Conservation (phyloP, 768 basidiomycete genomes). For the Termitomyces heimii region DNA sequence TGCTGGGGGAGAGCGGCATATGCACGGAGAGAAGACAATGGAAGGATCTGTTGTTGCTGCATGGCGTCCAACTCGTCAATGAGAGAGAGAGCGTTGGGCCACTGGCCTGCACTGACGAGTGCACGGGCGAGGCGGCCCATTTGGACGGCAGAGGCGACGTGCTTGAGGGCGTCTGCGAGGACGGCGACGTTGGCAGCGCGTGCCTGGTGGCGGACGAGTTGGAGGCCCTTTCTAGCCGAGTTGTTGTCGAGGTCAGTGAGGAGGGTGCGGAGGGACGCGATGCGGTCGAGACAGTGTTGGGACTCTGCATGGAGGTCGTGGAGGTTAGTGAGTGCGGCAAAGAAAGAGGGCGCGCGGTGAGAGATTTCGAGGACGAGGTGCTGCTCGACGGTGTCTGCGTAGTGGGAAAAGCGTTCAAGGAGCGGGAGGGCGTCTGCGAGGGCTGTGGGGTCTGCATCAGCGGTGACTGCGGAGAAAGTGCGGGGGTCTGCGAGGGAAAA, state of each 20-base stretch:
- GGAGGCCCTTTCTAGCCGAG: slow-evolving; percentile 73
- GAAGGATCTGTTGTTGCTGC: slow-evolving; percentile 40
- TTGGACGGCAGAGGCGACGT: slow-evolving; percentile 69
- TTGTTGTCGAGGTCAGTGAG: slow-evolving; percentile 73
- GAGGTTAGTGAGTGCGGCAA: slow-evolving; percentile 90
- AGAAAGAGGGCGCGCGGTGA: slow-evolving; percentile 88
- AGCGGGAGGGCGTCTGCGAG: slow-evolving; percentile 66
- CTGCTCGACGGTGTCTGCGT: slow-evolving; percentile 90
- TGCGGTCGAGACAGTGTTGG: slow-evolving; percentile 70
- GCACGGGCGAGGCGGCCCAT: slow-evolving; percentile 66
- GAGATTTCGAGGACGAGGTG: slow-evolving; percentile 94
- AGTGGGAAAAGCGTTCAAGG: slow-evolving; percentile 85
- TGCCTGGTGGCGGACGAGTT: slow-evolving; percentile 61
- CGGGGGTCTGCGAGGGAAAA: slow-evolving; percentile 82
- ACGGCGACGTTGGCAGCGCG: slow-evolving; percentile 54
- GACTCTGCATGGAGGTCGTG: slow-evolving; percentile 91
- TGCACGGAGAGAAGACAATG: slow-evolving; percentile 64
- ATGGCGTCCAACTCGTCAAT: slow-evolving; percentile 62
- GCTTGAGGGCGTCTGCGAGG: slow-evolving; percentile 57
- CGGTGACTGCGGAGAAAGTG: slow-evolving; percentile 75
- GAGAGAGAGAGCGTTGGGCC: slow-evolving; percentile 77
- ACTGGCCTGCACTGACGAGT: slow-evolving; percentile 81
- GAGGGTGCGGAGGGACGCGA: slow-evolving; percentile 63
- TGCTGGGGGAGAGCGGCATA: slow-evolving; percentile 74
- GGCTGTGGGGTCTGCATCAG: slow-evolving; percentile 48